Evolutionary conservation across 495 filamentous ascomycete species (phyloP).

Genomic region (Penicillium herquei): DNA sequence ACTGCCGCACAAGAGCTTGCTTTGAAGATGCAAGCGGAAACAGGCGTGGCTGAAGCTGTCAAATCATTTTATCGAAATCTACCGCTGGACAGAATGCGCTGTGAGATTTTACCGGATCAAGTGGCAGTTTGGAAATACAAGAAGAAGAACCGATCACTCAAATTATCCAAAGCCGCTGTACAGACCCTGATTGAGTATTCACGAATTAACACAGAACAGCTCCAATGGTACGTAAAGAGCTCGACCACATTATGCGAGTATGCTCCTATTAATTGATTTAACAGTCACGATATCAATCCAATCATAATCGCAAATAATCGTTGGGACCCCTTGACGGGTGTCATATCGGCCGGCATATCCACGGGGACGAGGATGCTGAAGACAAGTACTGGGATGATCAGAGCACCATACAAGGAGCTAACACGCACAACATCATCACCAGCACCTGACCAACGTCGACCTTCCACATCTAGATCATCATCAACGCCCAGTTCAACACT

Average conservation of each 20-base stretch:
- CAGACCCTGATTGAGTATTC: slow-evolving; percentile 59
- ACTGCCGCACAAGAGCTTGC: slow-evolving; percentile 59
- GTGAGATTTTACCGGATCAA: slow-evolving; percentile 63
- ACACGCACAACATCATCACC: slow-evolving; percentile 11
- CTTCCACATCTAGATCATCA: slow-evolving; percentile 9
- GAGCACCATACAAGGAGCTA: slow-evolving; percentile 33
- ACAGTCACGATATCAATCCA: slow-evolving; percentile 30
- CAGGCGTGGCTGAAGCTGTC: slow-evolving; percentile 73
- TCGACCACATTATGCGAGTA: too few relatives aligned
- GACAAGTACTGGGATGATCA: slow-evolving; percentile 32
- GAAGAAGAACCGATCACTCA: slow-evolving; percentile 37
- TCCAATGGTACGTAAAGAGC: slow-evolving; percentile 39
- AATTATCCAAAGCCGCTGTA: slow-evolving; percentile 66
- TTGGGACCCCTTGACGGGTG: slow-evolving; percentile 46
- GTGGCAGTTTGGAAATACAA: slow-evolving; percentile 71
- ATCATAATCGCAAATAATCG: slow-evolving; percentile 35
- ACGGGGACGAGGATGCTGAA: slow-evolving; percentile 26
- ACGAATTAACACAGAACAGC: slow-evolving; percentile 58
- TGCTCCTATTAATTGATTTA: too few relatives aligned
- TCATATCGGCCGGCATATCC: slow-evolving; percentile 35
- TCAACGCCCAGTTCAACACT: slow-evolving; percentile 15
- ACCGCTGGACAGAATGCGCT: slow-evolving; percentile 65
- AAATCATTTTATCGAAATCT: slow-evolving; percentile 67
- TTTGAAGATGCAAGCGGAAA: slow-evolving; percentile 60
- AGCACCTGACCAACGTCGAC: neutral